Base-by-base conservation (phyloP, 257 asterid species). In the Solanum virginianum region DNA sequence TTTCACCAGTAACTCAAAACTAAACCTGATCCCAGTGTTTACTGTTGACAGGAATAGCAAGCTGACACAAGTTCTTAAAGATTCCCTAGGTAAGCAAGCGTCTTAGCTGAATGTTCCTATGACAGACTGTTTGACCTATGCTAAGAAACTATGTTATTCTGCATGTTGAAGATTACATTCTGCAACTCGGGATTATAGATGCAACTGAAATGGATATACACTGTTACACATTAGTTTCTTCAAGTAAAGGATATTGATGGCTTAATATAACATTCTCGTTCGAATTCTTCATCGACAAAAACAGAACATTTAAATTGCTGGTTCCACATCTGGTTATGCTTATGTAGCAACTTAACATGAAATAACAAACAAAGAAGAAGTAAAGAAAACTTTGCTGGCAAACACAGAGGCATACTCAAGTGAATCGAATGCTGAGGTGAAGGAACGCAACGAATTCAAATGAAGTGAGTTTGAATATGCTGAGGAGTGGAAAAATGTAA, bases 61-160 rank as follows among this genome's bases (percentile, higher is more conserved):
- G 82, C 59, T 85, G 85, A 85, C 83, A 4, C 88, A 85, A 85
- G 88, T 85, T 54, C 88, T 85, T 69, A 80, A 85, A 81, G 88
- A 85, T 24, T 85, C 88, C 60, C 85, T 85, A 81, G 88, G 87
- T 85, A 85, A 84, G 60, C 11, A 81, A 20, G 41, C 20, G n/a
- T 39, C 72, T 57, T 39, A 66, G 36, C 26, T 83, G 80, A 22
- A 59, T 59, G 74, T 59, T 81, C 18, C 13, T 81, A 20, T 81
- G 82, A 49, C 82, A 77, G 2, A 51, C 82, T 77, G 63, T 26
- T 75, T 49, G 43, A 49, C 43, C 59, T 24, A 49, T 47, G 81
- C 43, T 51, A 14, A 47, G 81, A 22, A 41, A n/a, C 22, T 22
- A 47, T 3, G 59, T 47, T 45, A 22, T 4, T 74, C 10, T 74